Percentiles rank a stretch among this genome's conserved stretches.
phyloP scores from a whole-genome alignment of 495 filamentous ascomycete genomes.

The Aspergillus baeticus region DNA sequence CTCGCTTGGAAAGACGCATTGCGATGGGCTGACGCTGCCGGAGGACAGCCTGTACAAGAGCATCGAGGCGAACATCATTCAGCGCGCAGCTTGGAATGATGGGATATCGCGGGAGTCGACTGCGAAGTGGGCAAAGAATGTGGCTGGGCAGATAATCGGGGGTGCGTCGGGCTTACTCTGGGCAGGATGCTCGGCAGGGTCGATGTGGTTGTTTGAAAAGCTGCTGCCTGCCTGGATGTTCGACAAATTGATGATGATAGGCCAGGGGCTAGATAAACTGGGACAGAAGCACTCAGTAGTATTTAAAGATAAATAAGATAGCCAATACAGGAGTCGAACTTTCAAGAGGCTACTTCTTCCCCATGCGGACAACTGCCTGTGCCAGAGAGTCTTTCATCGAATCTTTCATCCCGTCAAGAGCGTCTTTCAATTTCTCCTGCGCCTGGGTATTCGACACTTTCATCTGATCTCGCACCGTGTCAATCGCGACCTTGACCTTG shows the following conservation, averaged over 20 bases:
- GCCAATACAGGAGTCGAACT: neutral
- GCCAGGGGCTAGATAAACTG: neutral
- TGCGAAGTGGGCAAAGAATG: no score
- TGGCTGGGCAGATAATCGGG: no score
- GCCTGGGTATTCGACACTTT: no score
- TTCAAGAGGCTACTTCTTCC: no score
- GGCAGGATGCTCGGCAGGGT: slow-evolving; percentile 1
- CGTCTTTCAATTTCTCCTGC: neutral
- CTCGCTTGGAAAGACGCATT: slow-evolving; percentile 8
- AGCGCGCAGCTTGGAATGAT: neutral
- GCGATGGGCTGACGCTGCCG: slow-evolving; percentile 9
- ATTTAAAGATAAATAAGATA: neutral
- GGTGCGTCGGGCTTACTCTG: no score
- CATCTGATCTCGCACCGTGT: neutral
- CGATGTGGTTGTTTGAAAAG: neutral
- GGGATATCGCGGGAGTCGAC: no score
- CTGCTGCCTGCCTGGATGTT: neutral
- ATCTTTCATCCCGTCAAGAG: neutral
- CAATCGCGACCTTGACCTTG: neutral
- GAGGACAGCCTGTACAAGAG: slow-evolving; percentile 17
- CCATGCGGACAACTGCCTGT: no score
- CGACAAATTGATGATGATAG: neutral
- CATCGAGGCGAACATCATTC: slow-evolving; percentile 19
- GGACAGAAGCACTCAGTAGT: no score
- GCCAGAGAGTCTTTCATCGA: neutral